phyloP scores from a whole-genome alignment of 2,329 filamentous ascomycete genomes.

The Lomentospora prolificans region DNA sequence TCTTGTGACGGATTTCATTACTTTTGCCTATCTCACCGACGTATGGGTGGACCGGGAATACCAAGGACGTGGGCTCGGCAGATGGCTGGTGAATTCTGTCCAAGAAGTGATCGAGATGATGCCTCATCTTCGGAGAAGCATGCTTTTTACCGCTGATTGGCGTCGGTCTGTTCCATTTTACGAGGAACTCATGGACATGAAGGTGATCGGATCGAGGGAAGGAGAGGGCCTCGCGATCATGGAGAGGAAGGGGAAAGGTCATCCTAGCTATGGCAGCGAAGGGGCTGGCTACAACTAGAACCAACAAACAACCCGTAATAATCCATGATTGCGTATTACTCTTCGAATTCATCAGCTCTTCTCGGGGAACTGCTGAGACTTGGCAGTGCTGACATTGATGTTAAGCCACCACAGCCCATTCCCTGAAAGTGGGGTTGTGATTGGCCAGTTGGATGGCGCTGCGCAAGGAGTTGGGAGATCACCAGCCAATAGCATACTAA shows the following conservation, averaged over 20 bases:
- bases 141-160: constrained; percentile 38
- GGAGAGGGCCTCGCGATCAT: constrained; percentile 19
- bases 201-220: constrained; percentile 10
- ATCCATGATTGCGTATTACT: no score
- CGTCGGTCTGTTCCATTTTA: constrained; percentile 3
- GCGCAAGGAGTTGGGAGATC: no score
- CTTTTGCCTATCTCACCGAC: constrained; percentile 58
- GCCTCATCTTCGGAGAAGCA: constrained; percentile 48
- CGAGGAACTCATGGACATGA: constrained; percentile 1
- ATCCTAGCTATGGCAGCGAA: constrained; percentile 14
- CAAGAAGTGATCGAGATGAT: constrained; percentile 46
- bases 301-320: no score
- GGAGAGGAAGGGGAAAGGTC: constrained; percentile 16
- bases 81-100: constrained; percentile 53
- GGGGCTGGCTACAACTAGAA: constrained; percentile 9
- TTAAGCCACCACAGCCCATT: no score
- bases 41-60: constrained; percentile 53
- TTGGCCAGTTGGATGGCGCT: no score
- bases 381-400: no score
- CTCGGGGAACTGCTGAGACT: no score
- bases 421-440: no score
- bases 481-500: neutral
- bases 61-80: constrained; percentile 52
- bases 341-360: no score
- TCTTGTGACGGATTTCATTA: constrained; percentile 58